Conservation (phyloP, 371 early-diverging fungal species). For the Funneliformis caledonium region DNA sequence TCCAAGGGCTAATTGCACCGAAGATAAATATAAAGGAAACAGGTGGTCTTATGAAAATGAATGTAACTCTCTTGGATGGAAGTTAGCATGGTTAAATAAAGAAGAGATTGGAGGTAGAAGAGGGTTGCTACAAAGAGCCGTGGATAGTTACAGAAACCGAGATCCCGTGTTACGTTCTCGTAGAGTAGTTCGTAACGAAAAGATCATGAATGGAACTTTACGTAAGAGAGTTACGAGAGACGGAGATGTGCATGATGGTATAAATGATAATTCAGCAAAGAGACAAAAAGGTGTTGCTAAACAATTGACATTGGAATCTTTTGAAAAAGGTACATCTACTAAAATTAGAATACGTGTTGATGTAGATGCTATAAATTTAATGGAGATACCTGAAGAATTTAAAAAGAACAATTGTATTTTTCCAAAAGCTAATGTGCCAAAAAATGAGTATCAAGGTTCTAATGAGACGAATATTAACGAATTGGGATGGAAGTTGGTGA, state of each 20-base stretch:
- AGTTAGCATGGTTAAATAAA: conserved; percentile 85
- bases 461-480: conserved; percentile 71
- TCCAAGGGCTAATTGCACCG: conserved; percentile 77
- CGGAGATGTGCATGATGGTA: not conserved
- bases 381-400: conserved; percentile 57
- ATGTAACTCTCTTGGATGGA: conserved; percentile 90
- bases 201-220: conserved; percentile 70
- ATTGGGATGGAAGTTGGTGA: conserved; percentile 70
- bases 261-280: conserved; percentile 19
- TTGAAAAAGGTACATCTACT: conserved; percentile 53
- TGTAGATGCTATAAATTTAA: conserved; percentile 56
- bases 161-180: conserved; percentile 82
- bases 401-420: conserved; percentile 65
- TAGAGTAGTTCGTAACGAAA: conserved; percentile 83
- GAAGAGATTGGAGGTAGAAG: conserved; percentile 83
- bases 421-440: conserved; percentile 58
- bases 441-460: conserved; percentile 56
- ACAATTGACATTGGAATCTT: conserved; percentile 57
- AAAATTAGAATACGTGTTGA: conserved; percentile 66
- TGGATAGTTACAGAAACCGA: conserved; percentile 91
- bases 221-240: conserved; percentile 51
- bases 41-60: conserved; percentile 93
- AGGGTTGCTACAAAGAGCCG: conserved; percentile 94
- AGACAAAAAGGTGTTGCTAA: conserved; percentile 46
- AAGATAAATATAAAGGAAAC: conserved; percentile 80